Percentiles rank a stretch among this genome's conserved stretches.
phyloP scores from a whole-genome alignment of 2,329 filamentous ascomycete species.

The Dothiorella sarmentorum region DNA sequence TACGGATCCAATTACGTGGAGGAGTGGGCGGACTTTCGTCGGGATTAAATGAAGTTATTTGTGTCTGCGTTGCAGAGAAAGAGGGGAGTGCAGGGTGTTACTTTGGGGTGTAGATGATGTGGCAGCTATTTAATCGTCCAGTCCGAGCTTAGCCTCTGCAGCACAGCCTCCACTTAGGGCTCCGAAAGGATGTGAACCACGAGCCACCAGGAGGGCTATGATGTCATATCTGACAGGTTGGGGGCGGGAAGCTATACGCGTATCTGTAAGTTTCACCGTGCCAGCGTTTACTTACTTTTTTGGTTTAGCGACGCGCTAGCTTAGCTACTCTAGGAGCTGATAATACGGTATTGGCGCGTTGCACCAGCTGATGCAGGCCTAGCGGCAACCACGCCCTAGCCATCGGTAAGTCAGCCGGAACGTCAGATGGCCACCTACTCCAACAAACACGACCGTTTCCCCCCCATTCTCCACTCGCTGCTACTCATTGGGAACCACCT shows the following conservation, averaged over 20 bases:
- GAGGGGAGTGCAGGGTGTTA: neutral
- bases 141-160: neutral
- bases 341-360: no score
- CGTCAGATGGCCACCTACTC: no score
- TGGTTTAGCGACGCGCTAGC: no score
- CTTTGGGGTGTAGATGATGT: neutral
- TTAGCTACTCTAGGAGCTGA: no score
- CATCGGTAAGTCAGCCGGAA: no score
- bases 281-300: neutral
- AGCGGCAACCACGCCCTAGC: no score
- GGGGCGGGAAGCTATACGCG: constrained; percentile 2
- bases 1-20: neutral
- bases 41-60: neutral
- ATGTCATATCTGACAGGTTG: neutral
- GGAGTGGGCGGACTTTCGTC: neutral
- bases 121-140: neutral
- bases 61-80: neutral
- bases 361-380: no score
- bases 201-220: neutral
- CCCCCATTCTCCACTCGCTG: no score
- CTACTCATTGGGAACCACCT: no score
- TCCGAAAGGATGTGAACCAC: no score
- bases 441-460: no score
- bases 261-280: neutral
- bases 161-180: neutral